These are phyloP conservation scores for Paramecium octaurelia DNA, from an alignment of 73 alveolate genomes.

Conservation along the genomic window DNA sequence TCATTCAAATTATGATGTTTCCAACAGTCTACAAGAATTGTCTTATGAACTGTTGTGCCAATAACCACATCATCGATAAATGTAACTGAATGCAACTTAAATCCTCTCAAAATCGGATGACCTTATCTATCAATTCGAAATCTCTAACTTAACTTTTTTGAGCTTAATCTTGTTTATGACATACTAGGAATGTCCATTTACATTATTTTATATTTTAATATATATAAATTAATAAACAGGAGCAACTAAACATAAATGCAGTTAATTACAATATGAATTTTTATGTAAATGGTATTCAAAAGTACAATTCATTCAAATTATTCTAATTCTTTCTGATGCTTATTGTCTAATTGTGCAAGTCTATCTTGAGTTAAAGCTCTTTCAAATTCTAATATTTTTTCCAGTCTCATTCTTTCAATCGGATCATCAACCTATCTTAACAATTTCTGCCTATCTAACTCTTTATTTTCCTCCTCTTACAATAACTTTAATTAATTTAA, in stretches of 20 bases:
- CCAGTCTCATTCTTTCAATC: not conserved
- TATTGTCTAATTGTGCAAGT: not conserved
- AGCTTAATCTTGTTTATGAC: not conserved
- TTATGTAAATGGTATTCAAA: not conserved
- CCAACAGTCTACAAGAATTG: not conserved
- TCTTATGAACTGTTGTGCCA: not conserved
- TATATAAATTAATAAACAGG: not conserved
- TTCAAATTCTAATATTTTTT: constrained; percentile 12
- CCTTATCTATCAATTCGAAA: not conserved
- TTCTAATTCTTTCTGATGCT: not conserved
- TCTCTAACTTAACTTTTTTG: not conserved
- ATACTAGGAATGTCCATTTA: not conserved
- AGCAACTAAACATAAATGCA: not conserved
- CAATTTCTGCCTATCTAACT: not conserved
- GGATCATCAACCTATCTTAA: constrained; percentile 7
- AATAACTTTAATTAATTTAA: not conserved
- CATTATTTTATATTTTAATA: not conserved
- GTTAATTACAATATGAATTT: too few species aligned
- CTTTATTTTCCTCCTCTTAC: not conserved
- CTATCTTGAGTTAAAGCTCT: constrained; percentile 11
- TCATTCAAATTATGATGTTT: not conserved
- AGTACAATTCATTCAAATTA: not conserved
- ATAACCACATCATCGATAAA: not conserved
- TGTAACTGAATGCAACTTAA: not conserved
- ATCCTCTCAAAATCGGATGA: not conserved